Base-by-base conservation (phyloP, 2,329 filamentous ascomycete species). In the Verruconis gallopava region DNA sequence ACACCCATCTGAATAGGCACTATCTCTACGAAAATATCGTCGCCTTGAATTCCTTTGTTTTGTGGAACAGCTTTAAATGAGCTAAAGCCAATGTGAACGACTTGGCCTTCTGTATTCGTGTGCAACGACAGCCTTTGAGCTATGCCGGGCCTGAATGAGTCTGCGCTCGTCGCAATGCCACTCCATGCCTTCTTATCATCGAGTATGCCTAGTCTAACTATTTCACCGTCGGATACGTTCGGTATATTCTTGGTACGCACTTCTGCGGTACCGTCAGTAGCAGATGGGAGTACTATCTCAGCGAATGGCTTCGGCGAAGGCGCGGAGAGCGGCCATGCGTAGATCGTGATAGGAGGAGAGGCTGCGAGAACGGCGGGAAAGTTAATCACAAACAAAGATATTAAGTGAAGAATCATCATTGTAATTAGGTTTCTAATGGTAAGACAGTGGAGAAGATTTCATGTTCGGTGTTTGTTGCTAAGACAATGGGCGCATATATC, bases 1-100 rank as follows among this genome's bases (percentile, higher is more conserved):
- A 64, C 61, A 2, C 65, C 66, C 15, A 48, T 48, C 36, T 47
- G 50, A 37, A 57, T 57, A 38, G 38, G 21, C 21, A 35, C 25
- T 12, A 44, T 28, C 28, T 44, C 42, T 21, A 44, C 37, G n/a
- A 40, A 18, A n/a, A 35, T 6, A 5, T 32, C 42, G 3, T 32
- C 37, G 20, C 12, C 30, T 6, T 21, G 14, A 6, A 19, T 25
- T 3, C 13, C 19, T 19, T 38, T 43, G 13, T 12, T 18, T 6
- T 21, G 18, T 18, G 36, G 19, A 13, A 15, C 12, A 18, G 18
- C 6, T 15, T 36, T 36, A 15, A 13, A 13, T 9, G 33, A 13
- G 20, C 13, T 38, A 14, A 43, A 43, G 17, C 41, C 33, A 25
- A 43, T 20, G 17, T 43, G 41, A n/a, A 17, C 17, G 4, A 43